Base-by-base conservation (phyloP, 2,329 filamentous ascomycete genomes). In the Ceratocystis cacaofunesta region DNA sequence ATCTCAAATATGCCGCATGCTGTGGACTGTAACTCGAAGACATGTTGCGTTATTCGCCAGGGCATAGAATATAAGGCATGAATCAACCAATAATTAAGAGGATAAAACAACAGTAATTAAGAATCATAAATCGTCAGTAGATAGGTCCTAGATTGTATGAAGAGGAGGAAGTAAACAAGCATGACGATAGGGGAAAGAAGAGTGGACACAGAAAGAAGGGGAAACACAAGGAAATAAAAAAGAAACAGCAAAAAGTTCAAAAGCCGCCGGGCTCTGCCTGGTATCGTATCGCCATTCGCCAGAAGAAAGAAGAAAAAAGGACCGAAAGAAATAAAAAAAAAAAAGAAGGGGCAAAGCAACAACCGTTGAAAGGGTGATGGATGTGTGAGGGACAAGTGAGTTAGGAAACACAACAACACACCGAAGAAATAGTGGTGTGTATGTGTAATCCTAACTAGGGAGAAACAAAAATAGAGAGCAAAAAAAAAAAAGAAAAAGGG, bases 241-340 rank as follows among this genome's bases (percentile, higher is more conserved):
- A 32, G 55, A 66, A 64, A 44, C 32, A 62, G 41, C 22, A 66
- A 66, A 60, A 7, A 46, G 28, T 48, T 65, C 61, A 52, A 66
- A 61, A 60, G 60, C 41, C 60, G 36, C 61, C 62, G 46, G 43
- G 36, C 62, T 61, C 65, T 67, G 63, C 32, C 55, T 67, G 65
- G 65, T 67, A 67, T 67, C 65, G 62, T 67, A 50, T 65, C 60
- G 63, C 63, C 46, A 64, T 60, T 66, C 63, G 46, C 63, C 66
- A 61, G 50, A 61, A 44, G 5, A 58, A 63, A 36, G 61, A 60
- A 43, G 22, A 58, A 46, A 62, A 48, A 50, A 62, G 22, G 10
- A 61, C 28, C 28, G 19, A 36, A 48, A 25, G 8, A n/a, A 32
- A 46, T 28, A 30, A 15, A 2, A 30, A 60, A 41, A 28, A 55